These are phyloP conservation scores for Nectriaceae sp. DNA, from an alignment of 2,329 filamentous ascomycete species.

Conservation along the genomic window DNA sequence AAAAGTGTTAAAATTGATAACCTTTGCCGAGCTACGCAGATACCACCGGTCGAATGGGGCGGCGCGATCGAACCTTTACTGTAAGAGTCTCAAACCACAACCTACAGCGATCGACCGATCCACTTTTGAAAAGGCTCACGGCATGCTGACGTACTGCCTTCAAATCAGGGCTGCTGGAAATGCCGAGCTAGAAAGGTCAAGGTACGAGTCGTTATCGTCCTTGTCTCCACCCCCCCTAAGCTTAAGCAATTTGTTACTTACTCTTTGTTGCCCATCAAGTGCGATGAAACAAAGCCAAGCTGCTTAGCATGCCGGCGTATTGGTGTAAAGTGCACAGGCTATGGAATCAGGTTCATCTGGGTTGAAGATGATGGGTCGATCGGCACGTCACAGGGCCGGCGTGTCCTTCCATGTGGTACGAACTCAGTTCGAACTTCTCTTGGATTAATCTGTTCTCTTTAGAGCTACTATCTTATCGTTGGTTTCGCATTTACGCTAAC, in stretches of 20 bases:
- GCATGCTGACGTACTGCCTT: neutral
- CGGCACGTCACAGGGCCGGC: conserved; percentile 1
- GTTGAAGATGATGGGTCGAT: conserved; percentile 1
- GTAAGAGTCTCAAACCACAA: neutral
- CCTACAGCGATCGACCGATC: neutral
- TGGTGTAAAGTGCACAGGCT: conserved; percentile 4
- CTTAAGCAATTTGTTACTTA: neutral
- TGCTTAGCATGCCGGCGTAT: conserved; percentile 4
- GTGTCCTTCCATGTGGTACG: conserved; percentile 5
- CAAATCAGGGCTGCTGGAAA: conserved; percentile 9
- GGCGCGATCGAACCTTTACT: neutral
- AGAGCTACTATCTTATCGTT: neutral
- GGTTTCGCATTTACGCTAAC: neutral
- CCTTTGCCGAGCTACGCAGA: neutral
- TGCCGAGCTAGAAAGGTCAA: conserved; percentile 9
- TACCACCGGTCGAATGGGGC: neutral
- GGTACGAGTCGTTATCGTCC: neutral
- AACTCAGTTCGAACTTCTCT: neutral
- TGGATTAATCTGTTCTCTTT: neutral
- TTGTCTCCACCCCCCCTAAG: neutral
- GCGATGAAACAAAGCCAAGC: conserved; percentile 4
- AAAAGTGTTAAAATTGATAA: neutral
- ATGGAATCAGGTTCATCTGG: conserved; percentile 1
- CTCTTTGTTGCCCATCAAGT: neutral
- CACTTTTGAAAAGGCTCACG: too few relatives aligned